Conservation (phyloP, 345 rosid species). For the Brassica incana region DNA sequence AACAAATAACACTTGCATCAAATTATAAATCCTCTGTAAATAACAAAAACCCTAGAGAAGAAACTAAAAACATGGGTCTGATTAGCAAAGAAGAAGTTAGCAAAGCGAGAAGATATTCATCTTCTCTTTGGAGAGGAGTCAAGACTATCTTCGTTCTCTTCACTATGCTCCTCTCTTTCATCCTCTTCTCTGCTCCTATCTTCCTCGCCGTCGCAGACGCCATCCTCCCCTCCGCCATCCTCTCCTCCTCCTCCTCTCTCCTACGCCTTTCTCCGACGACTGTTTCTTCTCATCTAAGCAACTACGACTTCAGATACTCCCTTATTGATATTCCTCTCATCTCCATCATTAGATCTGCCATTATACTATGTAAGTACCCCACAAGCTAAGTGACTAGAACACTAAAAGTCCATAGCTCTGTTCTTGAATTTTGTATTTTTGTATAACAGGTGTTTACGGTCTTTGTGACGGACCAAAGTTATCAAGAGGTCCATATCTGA, state of each 20-base stretch:
- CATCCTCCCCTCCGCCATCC: constrained; percentile 72
- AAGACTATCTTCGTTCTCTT: constrained; percentile 77
- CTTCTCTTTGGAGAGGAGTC: constrained; percentile 51
- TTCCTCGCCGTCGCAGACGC: constrained; percentile 77
- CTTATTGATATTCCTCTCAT: constrained; percentile 82
- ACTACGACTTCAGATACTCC: constrained; percentile 74
- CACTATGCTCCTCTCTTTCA: constrained; percentile 69
- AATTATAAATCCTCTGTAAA: constrained; percentile 25
- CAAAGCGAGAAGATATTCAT: constrained; percentile 41
- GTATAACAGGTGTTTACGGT: constrained; percentile 67
- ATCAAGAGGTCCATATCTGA: constrained; percentile 78
- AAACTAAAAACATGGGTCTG: constrained; percentile 51
- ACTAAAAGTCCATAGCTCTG: constrained; percentile 1
- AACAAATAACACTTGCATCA: constrained; percentile 28
- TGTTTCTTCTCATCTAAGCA: constrained; percentile 29
- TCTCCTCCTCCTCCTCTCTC: constrained; percentile 67
- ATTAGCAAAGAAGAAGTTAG: constrained; percentile 57
- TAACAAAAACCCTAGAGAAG: constrained; percentile 11
- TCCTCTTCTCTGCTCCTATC: constrained; percentile 82
- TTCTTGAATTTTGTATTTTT: neutral
- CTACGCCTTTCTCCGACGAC: constrained; percentile 25
- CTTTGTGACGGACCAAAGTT: constrained; percentile 83
- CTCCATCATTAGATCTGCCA: constrained; percentile 75
- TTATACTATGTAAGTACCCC: constrained; percentile 76
- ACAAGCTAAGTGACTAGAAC: neutral